phyloP scores from a whole-genome alignment of 2,329 filamentous ascomycete genomes.

The Penicillium psychrosexuale region DNA sequence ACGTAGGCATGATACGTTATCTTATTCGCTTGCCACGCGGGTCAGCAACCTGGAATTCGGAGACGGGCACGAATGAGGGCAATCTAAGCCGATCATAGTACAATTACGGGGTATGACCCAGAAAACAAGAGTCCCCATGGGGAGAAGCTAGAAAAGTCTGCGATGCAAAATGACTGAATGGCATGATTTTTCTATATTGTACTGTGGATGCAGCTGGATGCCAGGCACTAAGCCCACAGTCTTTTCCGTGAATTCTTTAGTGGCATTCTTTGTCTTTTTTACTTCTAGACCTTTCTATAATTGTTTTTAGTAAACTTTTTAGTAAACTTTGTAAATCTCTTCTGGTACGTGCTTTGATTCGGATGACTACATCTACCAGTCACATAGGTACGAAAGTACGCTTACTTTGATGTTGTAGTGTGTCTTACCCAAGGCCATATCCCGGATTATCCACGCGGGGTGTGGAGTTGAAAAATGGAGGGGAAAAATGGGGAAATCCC shows the following conservation, averaged over 20 bases:
- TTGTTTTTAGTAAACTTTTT: background rate
- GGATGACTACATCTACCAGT: background rate
- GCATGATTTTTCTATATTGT: background rate
- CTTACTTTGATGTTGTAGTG: background rate
- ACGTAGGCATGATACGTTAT: background rate
- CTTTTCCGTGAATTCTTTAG: too few relatives aligned
- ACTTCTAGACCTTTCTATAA: background rate
- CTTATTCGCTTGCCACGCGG: slow-evolving; percentile 7
- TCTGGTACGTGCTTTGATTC: background rate
- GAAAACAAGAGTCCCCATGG: background rate
- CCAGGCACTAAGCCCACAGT: background rate
- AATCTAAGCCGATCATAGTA: slow-evolving; percentile 10
- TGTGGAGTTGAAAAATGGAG: background rate
- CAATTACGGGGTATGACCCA: background rate
- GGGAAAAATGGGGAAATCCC: background rate
- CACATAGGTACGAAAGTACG: background rate
- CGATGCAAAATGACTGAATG: background rate
- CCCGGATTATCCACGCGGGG: background rate
- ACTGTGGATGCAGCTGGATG: background rate
- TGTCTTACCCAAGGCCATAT: background rate
- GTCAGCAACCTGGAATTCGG: background rate
- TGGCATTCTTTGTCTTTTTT: background rate
- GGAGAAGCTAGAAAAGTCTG: background rate
- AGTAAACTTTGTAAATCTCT: background rate
- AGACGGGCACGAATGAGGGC: slow-evolving; percentile 6